Evolutionary conservation across 257 asterid species (phyloP).

Genomic region (Capsicum chinense): DNA sequence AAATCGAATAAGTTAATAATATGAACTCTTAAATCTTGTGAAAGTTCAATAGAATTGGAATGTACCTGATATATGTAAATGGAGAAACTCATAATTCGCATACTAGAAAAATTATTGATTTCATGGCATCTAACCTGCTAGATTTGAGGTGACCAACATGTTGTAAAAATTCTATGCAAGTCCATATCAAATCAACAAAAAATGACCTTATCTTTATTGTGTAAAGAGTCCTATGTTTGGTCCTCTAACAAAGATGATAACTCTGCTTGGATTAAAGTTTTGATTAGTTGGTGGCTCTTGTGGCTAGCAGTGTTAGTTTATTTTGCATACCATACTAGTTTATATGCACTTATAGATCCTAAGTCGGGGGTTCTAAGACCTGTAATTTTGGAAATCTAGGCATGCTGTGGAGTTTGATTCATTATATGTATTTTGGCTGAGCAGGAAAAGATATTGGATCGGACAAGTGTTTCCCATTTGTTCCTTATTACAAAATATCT

Average conservation of each 20-base stretch:
- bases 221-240: neutral
- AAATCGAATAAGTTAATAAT: neutral
- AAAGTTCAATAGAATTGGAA: neutral
- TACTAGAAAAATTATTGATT: neutral
- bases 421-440: slow-evolving; percentile 31
- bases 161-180: neutral
- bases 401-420: slow-evolving; percentile 10
- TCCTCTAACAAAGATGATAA: neutral
- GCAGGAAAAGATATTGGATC: slow-evolving; percentile 98
- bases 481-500: slow-evolving; percentile 80
- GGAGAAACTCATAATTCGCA: neutral
- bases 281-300: neutral
- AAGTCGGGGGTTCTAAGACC: neutral
- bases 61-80: neutral
- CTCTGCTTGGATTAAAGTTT: neutral
- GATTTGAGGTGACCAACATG: neutral
- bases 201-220: neutral
- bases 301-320: too few relatives aligned
- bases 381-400: neutral
- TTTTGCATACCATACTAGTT: too few relatives aligned
- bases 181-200: neutral
- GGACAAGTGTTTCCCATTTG: slow-evolving; percentile 91
- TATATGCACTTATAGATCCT: too few relatives aligned
- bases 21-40: neutral
- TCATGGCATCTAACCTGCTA: neutral